Percentiles rank a stretch among this genome's conserved stretches.
phyloP scores from a whole-genome alignment of 768 basidiomycete genomes.

The Gymnopilus dilepis region DNA sequence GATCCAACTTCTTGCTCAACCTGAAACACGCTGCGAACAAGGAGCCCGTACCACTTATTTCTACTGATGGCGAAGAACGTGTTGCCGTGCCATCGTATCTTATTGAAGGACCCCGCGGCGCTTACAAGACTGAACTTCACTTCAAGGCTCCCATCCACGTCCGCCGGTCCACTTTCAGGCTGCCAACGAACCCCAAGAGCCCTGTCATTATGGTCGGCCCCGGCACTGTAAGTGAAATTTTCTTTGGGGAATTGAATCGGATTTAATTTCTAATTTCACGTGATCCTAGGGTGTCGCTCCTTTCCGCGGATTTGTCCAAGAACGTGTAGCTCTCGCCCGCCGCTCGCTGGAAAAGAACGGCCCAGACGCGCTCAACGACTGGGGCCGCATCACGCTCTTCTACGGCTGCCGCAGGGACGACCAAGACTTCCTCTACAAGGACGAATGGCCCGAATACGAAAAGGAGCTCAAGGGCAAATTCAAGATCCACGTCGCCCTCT shows the following conservation, averaged over 20 bases:
- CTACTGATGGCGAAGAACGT: conserved; percentile 38
- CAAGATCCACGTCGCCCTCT: conserved; percentile 87
- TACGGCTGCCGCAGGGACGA: conserved; percentile 92
- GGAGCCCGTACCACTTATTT: conserved; percentile 55
- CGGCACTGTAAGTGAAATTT: conserved; percentile 77
- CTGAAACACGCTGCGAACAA: conserved; percentile 77
- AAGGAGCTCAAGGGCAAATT: conserved; percentile 93
- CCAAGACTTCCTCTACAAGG: conserved; percentile 93
- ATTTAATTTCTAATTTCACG: conserved; percentile 12
- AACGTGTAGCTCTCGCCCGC: conserved; percentile 94
- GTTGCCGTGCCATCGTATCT: conserved; percentile 71
- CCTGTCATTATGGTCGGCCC: conserved; percentile 99
- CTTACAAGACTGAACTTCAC: conserved; percentile 71
- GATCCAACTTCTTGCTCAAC: conserved; percentile 95
- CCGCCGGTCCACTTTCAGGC: conserved; percentile 92
- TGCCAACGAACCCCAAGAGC: conserved; percentile 97
- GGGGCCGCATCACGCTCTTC: conserved; percentile 94
- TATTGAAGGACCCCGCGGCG: conserved; percentile 89
- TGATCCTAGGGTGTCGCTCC: conserved; percentile 89
- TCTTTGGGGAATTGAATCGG: background rate
- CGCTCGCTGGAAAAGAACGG: conserved; percentile 97
- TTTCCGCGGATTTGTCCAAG: conserved; percentile 98
- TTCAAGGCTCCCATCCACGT: conserved; percentile 95
- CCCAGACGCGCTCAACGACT: conserved; percentile 89
- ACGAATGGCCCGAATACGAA: conserved; percentile 91